Evolutionary conservation across 192 early-diverging fungal species (phyloP).

Genomic region (Umbelopsis sp.): DNA sequence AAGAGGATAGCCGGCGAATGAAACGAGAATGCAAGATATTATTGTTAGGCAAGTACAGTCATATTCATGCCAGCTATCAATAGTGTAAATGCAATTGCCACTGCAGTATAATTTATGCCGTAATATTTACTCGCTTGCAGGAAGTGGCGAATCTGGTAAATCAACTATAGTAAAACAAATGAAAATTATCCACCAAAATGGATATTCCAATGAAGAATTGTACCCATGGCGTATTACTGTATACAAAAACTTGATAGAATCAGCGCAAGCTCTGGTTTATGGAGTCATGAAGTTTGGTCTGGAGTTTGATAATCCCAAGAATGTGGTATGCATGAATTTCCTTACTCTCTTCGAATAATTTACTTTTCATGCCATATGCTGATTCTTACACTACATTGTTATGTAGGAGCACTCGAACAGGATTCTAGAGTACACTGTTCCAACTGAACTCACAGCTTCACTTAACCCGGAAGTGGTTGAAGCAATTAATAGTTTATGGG

Average conservation of each 20-base stretch:
- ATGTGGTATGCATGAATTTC: conserved; percentile 41
- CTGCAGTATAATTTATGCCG: not conserved
- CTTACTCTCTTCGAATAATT: conserved; percentile 15
- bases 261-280: conserved; percentile 72
- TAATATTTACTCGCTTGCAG: conserved; percentile 36
- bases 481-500: conserved; percentile 72
- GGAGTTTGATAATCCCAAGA: conserved; percentile 52
- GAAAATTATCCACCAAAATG: conserved; percentile 96
- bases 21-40: conserved; percentile 78
- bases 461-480: conserved; percentile 69
- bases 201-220: conserved; percentile 82
- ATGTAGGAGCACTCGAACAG: conserved; percentile 31
- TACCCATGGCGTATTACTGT: conserved; percentile 75
- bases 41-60: conserved; percentile 55
- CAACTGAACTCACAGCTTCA: conserved; percentile 53
- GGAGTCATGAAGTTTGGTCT: conserved; percentile 70
- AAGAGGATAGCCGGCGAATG: conserved; percentile 58
- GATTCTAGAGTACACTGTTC: conserved; percentile 48
- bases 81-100: not conserved
- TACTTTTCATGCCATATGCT: not conserved
- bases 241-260: conserved; percentile 86
- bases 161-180: conserved; percentile 97
- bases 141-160: conserved; percentile 93
- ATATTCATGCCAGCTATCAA: not conserved
- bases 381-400: not conserved